Base-by-base conservation (phyloP, 352 stramenopile genomes). In the Paralagenidium karlingii region DNA sequence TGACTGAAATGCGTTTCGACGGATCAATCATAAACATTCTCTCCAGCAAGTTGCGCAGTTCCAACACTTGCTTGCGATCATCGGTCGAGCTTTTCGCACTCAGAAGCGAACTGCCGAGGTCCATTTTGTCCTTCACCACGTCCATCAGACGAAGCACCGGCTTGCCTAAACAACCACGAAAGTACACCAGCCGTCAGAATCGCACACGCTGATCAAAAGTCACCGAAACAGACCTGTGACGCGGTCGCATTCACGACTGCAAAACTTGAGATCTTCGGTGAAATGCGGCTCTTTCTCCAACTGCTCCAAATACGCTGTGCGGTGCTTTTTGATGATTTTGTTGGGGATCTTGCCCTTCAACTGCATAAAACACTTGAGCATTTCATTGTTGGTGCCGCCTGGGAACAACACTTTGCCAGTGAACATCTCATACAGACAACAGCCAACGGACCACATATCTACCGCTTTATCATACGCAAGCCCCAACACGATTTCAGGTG, bases 381-480 rank as follows among this genome's bases (percentile, higher is more conserved):
- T 97, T 43, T 98, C 92, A 54, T 98, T 99, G 68, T 99, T 99
- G 33, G 85, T 96, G 34, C 68, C 80, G 15, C 95, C 95, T 58
- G 87, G 83, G 58, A 99, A 98, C 53, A 98, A 71, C 40, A 98
- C 86, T 56, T 92, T 87, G 16, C 96, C 96, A 45, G 96, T 96
- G 68, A 98, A 99, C 46, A 99, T 82, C 56, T 99, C 96, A 42
- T 86, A 97, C 24, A 98, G 67, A 42, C 94, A 97, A 43, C 94
- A 96, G 34, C 91, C 88, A 41, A 98, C 68, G 69, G 78, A 96
- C 95, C 95, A 99, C 45, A 99, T 82, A 78, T 99, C 96, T 62
- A 99, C 88, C 38, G 88, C 74, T 55, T 85, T 80, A 63, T 98
- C 92, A 58, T 97, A 98, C 19, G 63, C 40, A 21, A 95, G 63